Evolutionary conservation across 192 early-diverging fungal species (phyloP).

Genomic region (Thoreauomyces humboldtii): DNA sequence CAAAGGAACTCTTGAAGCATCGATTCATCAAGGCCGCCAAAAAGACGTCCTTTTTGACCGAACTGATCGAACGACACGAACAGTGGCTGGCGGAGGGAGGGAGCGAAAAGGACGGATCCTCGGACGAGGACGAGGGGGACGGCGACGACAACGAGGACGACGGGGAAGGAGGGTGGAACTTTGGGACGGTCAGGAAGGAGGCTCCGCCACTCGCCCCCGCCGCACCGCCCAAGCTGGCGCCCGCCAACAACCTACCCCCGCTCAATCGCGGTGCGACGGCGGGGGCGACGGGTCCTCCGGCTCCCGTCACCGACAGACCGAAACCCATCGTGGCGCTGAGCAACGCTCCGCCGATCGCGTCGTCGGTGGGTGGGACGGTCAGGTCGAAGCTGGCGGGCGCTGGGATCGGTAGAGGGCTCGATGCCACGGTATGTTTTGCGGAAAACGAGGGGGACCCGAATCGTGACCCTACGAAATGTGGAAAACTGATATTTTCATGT

Average conservation of each 20-base stretch:
- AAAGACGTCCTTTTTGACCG: slow-evolving; percentile 80
- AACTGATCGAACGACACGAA: slow-evolving; percentile 81
- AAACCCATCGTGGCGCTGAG: too few species aligned
- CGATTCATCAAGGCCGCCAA: slow-evolving; percentile 81
- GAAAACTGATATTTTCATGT: too few species aligned
- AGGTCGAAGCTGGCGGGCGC: too few species aligned
- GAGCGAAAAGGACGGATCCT: slow-evolving; percentile 22
- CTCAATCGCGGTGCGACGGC: background rate
- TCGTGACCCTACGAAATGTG: too few species aligned
- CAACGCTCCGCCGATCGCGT: too few species aligned
- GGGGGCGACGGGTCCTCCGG: too few species aligned
- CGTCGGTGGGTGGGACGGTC: slow-evolving; percentile 19
- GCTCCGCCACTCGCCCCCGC: slow-evolving; percentile 6
- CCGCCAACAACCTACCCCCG: slow-evolving; percentile 16
- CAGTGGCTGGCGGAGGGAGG: slow-evolving; percentile 60
- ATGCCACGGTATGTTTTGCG: too few species aligned
- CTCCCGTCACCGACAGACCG: too few species aligned
- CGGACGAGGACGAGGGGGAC: slow-evolving; percentile 17
- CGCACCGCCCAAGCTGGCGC: background rate
- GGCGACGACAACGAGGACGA: slow-evolving; percentile 6
- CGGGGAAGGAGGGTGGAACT: slow-evolving; percentile 40
- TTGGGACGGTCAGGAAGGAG: slow-evolving; percentile 34
- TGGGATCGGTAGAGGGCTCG: too few species aligned
- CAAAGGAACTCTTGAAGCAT: slow-evolving; percentile 85
- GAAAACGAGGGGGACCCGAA: too few species aligned